A percentile compares a stretch with the other conserved stretches of the same genome.
Conservation (phyloP, 1,284 basidiomycete genomes). For the Ustilago xerochloae region DNA sequence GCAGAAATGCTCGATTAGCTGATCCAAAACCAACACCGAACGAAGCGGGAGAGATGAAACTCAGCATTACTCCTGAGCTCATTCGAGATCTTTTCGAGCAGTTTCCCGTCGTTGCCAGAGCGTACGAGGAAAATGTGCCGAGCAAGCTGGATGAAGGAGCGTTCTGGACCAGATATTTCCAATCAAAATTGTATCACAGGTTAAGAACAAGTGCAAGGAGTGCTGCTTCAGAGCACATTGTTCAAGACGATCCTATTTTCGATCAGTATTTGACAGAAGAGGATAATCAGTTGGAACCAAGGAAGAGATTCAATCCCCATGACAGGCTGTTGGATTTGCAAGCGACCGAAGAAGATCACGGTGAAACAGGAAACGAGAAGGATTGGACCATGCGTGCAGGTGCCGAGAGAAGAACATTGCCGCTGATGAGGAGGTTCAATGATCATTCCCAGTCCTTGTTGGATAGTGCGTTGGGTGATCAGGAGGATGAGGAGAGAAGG, state of each 20-base stretch:
- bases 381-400: conserved; percentile 98
- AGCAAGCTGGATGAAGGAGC: conserved; percentile 85
- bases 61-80: conserved; percentile 90
- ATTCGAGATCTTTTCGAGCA: conserved; percentile 97
- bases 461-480: conserved; percentile 70
- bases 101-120: conserved; percentile 91
- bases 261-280: conserved; percentile 94
- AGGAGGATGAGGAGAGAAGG: conserved; percentile 32
- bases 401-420: conserved; percentile 83
- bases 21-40: conserved; percentile 63
- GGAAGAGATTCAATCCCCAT: conserved; percentile 76
- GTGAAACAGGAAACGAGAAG: conserved; percentile 85
- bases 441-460: conserved; percentile 92
- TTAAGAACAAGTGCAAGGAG: conserved; percentile 92
- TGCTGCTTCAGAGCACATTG: conserved; percentile 82
- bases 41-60: conserved; percentile 74
- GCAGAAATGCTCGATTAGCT: conserved; percentile 63
- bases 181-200: conserved; percentile 91
- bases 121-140: conserved; percentile 92
- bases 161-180: conserved; percentile 97
- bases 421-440: conserved; percentile 95
- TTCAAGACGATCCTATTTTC: conserved; percentile 91
- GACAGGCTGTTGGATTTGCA: conserved; percentile 85
- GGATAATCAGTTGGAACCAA: conserved; percentile 89
- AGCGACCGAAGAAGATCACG: conserved; percentile 91